Evolutionary conservation across 441 rosid genomes (phyloP), one percentile per base, ranked within the genome.

Genomic region (Arabidopsis lyrata): DNA sequence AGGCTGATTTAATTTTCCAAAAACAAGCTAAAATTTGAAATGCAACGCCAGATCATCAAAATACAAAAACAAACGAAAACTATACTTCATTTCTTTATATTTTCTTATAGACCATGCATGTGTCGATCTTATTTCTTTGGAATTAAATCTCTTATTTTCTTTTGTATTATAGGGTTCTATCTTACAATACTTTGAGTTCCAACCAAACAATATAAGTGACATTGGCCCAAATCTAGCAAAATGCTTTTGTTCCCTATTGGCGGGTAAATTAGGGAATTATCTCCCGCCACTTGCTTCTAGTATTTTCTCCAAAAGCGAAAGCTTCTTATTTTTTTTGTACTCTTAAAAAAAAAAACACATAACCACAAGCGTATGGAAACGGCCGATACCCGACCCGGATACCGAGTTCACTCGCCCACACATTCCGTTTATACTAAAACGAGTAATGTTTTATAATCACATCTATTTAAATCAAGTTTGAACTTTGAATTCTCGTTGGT

Each of bases 401-500:
- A 53, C 9, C 57, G 57, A 53, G 57, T 53, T 13, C 34, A 13
- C 57, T 53, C 57, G 15, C 57, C 9, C n/a, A 12, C 2, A 53
- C 32, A 3, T 53, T 27, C 2, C 13, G 32, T 27, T 2, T 27
- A 27, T 29, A 53, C 58, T 53, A 47, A 53, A 53, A 27, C 58
- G 58, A 53, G 58, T 27, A 27, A 10, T 53, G 36, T 6, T 27
- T 50, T 50, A 5, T 24, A 10, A 9, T 47, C 20, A 12, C 10
- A 16, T 47, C n/a, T 20, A 16, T 47, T 47, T 47, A 47, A 15
- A 7, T 47, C 52, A 50, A 3, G n/a, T 22, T 20, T 22, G 31
- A 22, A 50, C n/a, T 53, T 53, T 53, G 34, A 53, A 27, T 27
- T 53, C 16, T 53, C 35, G 35, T 53, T 27, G 55, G 55, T 53